Conservation (phyloP, 2,329 filamentous ascomycete genomes). For the Cadophora sp. region DNA sequence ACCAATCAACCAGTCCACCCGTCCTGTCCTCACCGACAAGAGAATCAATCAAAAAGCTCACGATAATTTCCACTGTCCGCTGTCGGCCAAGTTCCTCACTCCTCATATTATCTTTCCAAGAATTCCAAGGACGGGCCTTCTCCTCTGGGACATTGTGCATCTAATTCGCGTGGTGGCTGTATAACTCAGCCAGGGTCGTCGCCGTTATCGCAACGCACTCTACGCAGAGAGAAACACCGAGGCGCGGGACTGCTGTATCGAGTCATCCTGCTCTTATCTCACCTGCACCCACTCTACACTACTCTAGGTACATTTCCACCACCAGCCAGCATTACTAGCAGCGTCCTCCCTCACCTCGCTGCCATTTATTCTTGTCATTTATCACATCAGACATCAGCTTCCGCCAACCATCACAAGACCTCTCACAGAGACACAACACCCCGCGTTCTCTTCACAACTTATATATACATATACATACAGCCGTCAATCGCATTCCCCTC, state of each 20-base stretch:
- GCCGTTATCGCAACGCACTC: neutral
- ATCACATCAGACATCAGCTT: constrained; percentile 11
- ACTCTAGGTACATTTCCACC: too few relatives aligned
- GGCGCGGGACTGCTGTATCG: neutral
- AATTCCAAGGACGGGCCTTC: neutral
- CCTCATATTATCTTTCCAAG: neutral
- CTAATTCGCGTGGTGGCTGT: neutral
- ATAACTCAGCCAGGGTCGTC: neutral
- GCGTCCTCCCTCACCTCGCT: neutral
- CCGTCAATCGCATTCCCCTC: neutral
- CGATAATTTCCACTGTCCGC: neutral
- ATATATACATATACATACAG: constrained; percentile 6
- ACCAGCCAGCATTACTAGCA: too few relatives aligned
- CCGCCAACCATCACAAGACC: constrained; percentile 17
- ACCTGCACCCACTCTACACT: neutral
- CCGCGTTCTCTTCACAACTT: neutral
- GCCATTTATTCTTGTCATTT: constrained; percentile 19
- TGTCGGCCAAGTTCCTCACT: neutral
- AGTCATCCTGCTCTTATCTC: constrained; percentile 13
- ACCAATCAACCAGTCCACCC: neutral
- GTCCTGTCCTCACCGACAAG: too few relatives aligned
- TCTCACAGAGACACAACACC: constrained; percentile 1
- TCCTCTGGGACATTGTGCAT: neutral
- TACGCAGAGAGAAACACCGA: neutral
- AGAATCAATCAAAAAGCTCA: neutral